Evolutionary conservation across 2,329 filamentous ascomycete species (phyloP).

Genomic region (Atkinsonella texensis): DNA sequence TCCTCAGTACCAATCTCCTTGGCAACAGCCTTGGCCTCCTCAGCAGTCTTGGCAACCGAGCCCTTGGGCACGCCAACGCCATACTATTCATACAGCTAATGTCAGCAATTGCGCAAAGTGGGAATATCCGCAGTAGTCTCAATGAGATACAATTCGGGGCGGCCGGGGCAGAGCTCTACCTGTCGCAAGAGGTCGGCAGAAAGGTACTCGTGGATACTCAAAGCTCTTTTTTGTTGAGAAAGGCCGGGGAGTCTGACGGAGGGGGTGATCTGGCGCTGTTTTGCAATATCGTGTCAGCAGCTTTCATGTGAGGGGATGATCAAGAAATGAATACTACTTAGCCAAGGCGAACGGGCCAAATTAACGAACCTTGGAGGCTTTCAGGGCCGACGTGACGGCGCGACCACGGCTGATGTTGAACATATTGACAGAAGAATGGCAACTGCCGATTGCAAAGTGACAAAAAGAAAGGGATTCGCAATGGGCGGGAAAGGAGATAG

Average conservation of each 20-base stretch:
- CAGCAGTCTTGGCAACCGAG: conserved; percentile 66
- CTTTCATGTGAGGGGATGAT: conserved; percentile 7
- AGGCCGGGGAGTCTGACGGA: conserved; percentile 49
- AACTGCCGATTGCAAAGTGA: conserved; percentile 8
- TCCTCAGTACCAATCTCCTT: conserved; percentile 87
- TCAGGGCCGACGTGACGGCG: conserved; percentile 68
- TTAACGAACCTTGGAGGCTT: conserved; percentile 58
- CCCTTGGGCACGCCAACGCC: conserved; percentile 89
- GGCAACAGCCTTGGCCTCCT: conserved; percentile 85
- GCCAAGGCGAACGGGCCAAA: background rate
- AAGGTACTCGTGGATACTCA: conserved; percentile 97
- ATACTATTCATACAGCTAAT: conserved; percentile 47
- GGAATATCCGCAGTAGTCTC: background rate
- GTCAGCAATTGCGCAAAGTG: conserved; percentile 7
- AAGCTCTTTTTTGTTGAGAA: conserved; percentile 70
- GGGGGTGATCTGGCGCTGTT: conserved; percentile 25
- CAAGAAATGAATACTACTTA: conserved; percentile 8
- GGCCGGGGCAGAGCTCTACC: conserved; percentile 30
- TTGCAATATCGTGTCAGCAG: conserved; percentile 3
- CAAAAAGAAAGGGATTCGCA: conserved; percentile 10
- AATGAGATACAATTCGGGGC: background rate
- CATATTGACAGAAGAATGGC: conserved; percentile 42
- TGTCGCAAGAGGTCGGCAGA: conserved; percentile 80
- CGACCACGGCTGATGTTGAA: conserved; percentile 78
- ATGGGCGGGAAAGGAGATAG: conserved; percentile 1